Base-by-base conservation (phyloP, 352 stramenopile species). In the Aphanomyces cochlioides region DNA sequence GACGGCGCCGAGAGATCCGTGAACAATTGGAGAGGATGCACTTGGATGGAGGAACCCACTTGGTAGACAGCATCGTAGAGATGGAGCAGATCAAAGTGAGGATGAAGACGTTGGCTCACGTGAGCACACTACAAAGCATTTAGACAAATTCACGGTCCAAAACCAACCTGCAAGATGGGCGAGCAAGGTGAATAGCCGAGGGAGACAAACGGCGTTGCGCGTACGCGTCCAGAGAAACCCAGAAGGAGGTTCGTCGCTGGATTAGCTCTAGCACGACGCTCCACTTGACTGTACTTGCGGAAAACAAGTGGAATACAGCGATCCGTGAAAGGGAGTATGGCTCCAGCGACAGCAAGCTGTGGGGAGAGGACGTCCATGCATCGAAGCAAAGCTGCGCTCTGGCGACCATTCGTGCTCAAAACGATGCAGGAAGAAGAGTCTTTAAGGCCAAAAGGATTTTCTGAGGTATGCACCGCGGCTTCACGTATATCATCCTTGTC, bases 321-420 rank as follows among this genome's bases (percentile, higher is more conserved):
- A 47, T 86, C 78, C 3, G 69, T 64, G 7, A 84, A 72, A 3
- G 78, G 72, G 1, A 81, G 75, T 40, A 90, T 80, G 0, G 47
- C 78, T 0, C 84, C 84, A 15, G 79, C 73, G 39, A 91, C 59
- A 3, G 75, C 39, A 7, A 76, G 75, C 28, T 41, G 48, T 3
- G 82, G 75, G 70, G 80, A 74, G 79, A 79, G 84, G 40, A 77
- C 43, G 3, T 69, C 58, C 21, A 85, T 56, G 15, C 79, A 64
- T 5, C 54, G 50, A 12, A 82, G 47, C 7, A 91, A 67, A n/a
- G 81, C 74, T 39, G 73, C 70, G 7, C 81, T 76, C 19, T 82
- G 81, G 60, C 79, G 79, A 13, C 74, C 65, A 65, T 89, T 89
- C 21, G 78, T 78, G 54, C 81, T 80, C 59, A 84, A 87, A 15